These are phyloP conservation scores for Wickerhamomyces chambardii DNA, from an alignment of 805 yeast genomes.

Conservation along the genomic window DNA sequence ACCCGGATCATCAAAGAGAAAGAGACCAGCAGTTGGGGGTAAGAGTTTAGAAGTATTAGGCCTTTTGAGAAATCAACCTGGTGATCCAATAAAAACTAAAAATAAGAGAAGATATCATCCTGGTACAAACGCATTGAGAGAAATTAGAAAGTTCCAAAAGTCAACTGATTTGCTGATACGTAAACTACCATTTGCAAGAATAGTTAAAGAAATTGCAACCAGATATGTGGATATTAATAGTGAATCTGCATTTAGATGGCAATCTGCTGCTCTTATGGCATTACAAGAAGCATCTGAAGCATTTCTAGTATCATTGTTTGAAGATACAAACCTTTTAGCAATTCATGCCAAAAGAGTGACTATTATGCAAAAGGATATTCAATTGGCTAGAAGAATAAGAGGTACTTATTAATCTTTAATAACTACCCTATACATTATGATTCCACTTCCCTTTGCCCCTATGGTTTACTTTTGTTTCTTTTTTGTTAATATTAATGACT, in stretches of 20 bases:
- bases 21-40: constrained; percentile 5
- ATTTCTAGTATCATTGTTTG: constrained; percentile 59
- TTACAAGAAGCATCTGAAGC: constrained; percentile 81
- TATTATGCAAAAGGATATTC: constrained; percentile 77
- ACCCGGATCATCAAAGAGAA: constrained; percentile 8
- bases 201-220: constrained; percentile 67
- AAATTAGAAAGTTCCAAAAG: constrained; percentile 59
- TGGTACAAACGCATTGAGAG: constrained; percentile 58
- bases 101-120: constrained; percentile 37
- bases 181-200: constrained; percentile 69
- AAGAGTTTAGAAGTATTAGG: constrained; percentile 20
- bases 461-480: no score
- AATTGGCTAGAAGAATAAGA: constrained; percentile 68
- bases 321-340: constrained; percentile 72
- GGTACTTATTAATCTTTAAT: constrained; percentile 25
- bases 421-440: no score
- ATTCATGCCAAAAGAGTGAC: constrained; percentile 79
- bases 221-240: constrained; percentile 36
- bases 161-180: constrained; percentile 59
- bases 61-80: constrained; percentile 39
- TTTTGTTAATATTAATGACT: no score
- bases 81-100: constrained; percentile 34
- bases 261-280: constrained; percentile 67
- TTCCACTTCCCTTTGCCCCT: no score
- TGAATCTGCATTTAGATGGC: constrained; percentile 65